These are phyloP conservation scores for Quercus agrifolia DNA, from an alignment of 306 rosid species.

Conservation along the genomic window DNA sequence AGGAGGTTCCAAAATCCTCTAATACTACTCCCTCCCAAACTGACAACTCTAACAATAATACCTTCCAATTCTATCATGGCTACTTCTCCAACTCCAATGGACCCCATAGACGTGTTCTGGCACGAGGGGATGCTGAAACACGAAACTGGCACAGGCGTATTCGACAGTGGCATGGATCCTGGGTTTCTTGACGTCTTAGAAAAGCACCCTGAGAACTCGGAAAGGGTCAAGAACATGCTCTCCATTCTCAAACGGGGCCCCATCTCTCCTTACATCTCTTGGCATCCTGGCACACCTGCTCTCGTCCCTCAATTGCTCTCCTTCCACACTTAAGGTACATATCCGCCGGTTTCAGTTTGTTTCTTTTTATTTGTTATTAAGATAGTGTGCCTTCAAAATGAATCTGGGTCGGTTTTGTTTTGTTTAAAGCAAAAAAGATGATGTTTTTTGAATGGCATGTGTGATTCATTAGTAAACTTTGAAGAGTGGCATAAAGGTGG, in stretches of 20 bases:
- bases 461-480: background rate
- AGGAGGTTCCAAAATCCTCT: too few species aligned
- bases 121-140: conserved; percentile 72
- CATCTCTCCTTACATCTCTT: conserved; percentile 58
- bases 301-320: conserved; percentile 46
- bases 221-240: conserved; percentile 70
- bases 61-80: too few species aligned
- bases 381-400: background rate
- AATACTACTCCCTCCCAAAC: background rate
- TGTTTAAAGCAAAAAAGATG: background rate
- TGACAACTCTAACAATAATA: too few species aligned
- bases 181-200: conserved; percentile 83
- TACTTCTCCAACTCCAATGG: background rate
- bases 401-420: background rate
- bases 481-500: background rate
- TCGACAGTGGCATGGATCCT: conserved; percentile 63
- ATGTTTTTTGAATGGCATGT: background rate
- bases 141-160: conserved; percentile 64
- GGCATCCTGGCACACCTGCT: conserved; percentile 58
- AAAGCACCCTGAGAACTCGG: conserved; percentile 86
- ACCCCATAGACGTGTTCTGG: conserved; percentile 61
- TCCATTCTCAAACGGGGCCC: conserved; percentile 83
- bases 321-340: conserved; percentile 72
- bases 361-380: background rate
- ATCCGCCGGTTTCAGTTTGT: background rate